Evolutionary conservation across 2,329 filamentous ascomycete species (phyloP).

Genomic region (Myrmaecium sp.): DNA sequence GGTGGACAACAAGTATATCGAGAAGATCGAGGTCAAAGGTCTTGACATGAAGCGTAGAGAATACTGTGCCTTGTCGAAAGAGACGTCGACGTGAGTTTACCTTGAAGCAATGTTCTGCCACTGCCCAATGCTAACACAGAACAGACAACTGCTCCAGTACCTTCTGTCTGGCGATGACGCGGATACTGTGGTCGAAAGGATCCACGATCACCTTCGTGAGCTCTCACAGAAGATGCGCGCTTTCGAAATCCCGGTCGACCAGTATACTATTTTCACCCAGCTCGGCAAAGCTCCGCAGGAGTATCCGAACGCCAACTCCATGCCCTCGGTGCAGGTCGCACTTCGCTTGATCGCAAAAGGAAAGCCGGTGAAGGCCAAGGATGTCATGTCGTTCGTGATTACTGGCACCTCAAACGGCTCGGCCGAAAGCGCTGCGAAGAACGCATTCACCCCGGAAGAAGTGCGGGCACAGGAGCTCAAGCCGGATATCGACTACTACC

Average conservation of each 20-base stretch:
- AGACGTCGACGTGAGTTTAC: constrained; percentile 51
- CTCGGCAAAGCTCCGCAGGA: constrained; percentile 86
- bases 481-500: constrained; percentile 85
- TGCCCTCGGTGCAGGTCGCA: constrained; percentile 95
- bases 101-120: neutral
- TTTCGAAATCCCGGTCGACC: constrained; percentile 53
- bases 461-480: constrained; percentile 41
- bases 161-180: constrained; percentile 87
- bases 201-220: constrained; percentile 83
- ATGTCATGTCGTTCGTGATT: constrained; percentile 93
- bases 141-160: constrained; percentile 67
- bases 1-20: constrained; percentile 71
- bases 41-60: constrained; percentile 96
- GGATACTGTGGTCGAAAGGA: constrained; percentile 70
- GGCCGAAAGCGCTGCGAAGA: constrained; percentile 60
- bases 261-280: constrained; percentile 97
- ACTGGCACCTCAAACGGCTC: constrained; percentile 50
- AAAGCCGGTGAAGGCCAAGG: constrained; percentile 77
- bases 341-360: constrained; percentile 74
- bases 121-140: constrained; percentile 8
- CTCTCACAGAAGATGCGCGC: constrained; percentile 77
- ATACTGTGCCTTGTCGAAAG: constrained; percentile 89
- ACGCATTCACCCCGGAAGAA: constrained; percentile 75
- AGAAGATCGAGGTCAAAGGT: constrained; percentile 96
- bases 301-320: constrained; percentile 83